Percentiles rank a stretch among this genome's conserved stretches.
phyloP scores from a whole-genome alignment of 2,329 filamentous ascomycete species.

The Botrytis cinerea region DNA sequence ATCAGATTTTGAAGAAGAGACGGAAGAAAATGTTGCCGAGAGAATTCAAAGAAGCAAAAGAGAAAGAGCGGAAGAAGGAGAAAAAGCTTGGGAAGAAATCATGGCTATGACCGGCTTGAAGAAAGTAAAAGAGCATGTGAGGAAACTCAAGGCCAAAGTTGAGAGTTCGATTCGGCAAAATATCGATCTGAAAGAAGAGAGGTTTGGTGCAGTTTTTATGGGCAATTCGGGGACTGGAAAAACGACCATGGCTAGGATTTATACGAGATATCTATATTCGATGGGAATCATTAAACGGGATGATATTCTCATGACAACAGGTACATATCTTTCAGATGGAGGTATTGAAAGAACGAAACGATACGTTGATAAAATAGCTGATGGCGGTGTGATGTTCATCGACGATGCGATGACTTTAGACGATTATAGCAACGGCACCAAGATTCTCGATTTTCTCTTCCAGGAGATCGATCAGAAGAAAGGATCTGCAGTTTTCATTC shows the following conservation, averaged over 20 bases:
- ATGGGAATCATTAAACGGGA: constrained; percentile 61
- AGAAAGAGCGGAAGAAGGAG: constrained; percentile 44
- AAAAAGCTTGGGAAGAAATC: constrained; percentile 49
- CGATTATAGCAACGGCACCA: constrained; percentile 15
- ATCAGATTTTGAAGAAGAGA: neutral
- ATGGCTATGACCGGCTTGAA: constrained; percentile 58
- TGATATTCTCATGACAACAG: constrained; percentile 64
- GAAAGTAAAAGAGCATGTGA: constrained; percentile 53
- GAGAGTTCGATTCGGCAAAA: constrained; percentile 50
- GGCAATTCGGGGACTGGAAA: constrained; percentile 61
- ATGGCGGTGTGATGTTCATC: constrained; percentile 73
- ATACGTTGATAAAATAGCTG: constrained; percentile 56
- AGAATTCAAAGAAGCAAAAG: neutral
- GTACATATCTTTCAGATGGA: constrained; percentile 61
- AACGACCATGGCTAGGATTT: constrained; percentile 72
- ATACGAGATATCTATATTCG: constrained; percentile 62
- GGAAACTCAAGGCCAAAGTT: constrained; percentile 53
- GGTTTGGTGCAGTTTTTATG: constrained; percentile 52
- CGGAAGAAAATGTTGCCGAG: neutral
- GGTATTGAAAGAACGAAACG: constrained; percentile 60
- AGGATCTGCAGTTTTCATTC: constrained; percentile 68
- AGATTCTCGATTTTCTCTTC: constrained; percentile 68
- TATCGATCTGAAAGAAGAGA: constrained; percentile 48
- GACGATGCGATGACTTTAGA: constrained; percentile 53
- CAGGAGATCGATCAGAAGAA: constrained; percentile 69